These are phyloP conservation scores for Dioscorea zingiberensis DNA, from an alignment of 106 monocot species.

Conservation along the genomic window DNA sequence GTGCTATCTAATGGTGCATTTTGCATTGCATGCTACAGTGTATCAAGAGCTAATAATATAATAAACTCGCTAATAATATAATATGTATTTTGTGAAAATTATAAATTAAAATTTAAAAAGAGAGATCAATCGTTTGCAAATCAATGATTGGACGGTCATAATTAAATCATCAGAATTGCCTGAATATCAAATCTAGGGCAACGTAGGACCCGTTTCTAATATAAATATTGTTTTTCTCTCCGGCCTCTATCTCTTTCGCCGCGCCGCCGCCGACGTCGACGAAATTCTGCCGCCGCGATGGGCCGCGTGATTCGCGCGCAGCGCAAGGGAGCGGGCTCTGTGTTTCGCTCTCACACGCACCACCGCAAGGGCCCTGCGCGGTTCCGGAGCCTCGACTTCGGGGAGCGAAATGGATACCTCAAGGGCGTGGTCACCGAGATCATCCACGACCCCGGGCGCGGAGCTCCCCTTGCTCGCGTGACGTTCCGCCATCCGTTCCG, in stretches of 20 bases:
- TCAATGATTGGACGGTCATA: no score
- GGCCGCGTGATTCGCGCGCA: constrained; percentile 17
- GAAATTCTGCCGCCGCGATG: neutral
- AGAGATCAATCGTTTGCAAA: neutral
- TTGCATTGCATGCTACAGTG: no score
- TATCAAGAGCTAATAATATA: no score
- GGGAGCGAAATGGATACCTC: constrained; percentile 17
- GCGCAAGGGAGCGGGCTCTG: constrained; percentile 15
- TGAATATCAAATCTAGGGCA: neutral
- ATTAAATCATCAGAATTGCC: neutral
- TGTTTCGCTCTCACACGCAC: constrained; percentile 14
- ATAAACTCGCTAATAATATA: no score
- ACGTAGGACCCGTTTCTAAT: neutral
- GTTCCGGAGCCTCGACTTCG: constrained; percentile 16
- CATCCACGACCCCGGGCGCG: constrained; percentile 18
- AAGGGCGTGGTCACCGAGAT: constrained; percentile 22
- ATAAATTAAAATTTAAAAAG: no score
- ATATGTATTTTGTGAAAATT: no score
- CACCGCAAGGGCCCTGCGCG: constrained; percentile 16
- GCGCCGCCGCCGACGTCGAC: neutral
- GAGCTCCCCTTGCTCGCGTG: constrained; percentile 11
- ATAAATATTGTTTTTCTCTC: neutral
- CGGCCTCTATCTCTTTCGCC: no score
- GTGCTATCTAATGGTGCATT: no score
- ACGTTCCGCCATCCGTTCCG: constrained; percentile 13